phyloP scores from a whole-genome alignment of 2,329 filamentous ascomycete species.

The Exophiala viscosa region DNA sequence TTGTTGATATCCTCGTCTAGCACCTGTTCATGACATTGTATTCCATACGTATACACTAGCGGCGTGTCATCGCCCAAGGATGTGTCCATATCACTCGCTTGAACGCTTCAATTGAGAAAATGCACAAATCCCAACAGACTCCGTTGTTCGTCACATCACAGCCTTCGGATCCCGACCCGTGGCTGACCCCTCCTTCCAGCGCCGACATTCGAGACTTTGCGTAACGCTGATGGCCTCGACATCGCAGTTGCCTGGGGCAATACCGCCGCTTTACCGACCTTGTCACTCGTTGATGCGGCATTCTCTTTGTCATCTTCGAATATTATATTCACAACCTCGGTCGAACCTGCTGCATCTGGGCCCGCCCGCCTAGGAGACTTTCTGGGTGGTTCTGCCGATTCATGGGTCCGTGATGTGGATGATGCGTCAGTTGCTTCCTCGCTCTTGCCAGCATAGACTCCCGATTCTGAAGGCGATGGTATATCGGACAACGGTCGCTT shows the following conservation, averaged over 20 bases:
- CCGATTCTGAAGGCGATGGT: slow-evolving; percentile 34
- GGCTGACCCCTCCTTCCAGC: slow-evolving; percentile 11
- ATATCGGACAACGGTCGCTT: slow-evolving; percentile 46
- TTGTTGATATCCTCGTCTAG: too few relatives aligned
- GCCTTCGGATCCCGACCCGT: slow-evolving; percentile 24
- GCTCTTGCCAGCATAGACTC: not conserved
- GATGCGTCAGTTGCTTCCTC: not conserved
- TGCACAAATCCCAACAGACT: not conserved
- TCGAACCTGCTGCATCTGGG: slow-evolving; percentile 27
- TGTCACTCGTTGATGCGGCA: not conserved
- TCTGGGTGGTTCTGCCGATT: slow-evolving; percentile 25
- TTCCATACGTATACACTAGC: too few relatives aligned
- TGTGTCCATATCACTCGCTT: slow-evolving; percentile 2
- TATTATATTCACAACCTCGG: slow-evolving; percentile 14
- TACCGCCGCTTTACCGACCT: not conserved
- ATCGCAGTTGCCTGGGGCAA: not conserved
- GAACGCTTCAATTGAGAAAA: slow-evolving; percentile 16
- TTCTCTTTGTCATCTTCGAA: slow-evolving; percentile 27
- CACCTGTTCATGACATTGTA: too few relatives aligned
- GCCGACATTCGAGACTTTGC: slow-evolving; percentile 15
- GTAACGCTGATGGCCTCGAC: slow-evolving; percentile 6
- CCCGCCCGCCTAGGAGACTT: slow-evolving; percentile 38
- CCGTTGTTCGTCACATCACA: slow-evolving; percentile 11
- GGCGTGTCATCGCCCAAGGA: not conserved
- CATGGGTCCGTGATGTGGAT: not conserved